Conservation (phyloP, 345 rosid genomes). For the Aquilaria yunnanensis region DNA sequence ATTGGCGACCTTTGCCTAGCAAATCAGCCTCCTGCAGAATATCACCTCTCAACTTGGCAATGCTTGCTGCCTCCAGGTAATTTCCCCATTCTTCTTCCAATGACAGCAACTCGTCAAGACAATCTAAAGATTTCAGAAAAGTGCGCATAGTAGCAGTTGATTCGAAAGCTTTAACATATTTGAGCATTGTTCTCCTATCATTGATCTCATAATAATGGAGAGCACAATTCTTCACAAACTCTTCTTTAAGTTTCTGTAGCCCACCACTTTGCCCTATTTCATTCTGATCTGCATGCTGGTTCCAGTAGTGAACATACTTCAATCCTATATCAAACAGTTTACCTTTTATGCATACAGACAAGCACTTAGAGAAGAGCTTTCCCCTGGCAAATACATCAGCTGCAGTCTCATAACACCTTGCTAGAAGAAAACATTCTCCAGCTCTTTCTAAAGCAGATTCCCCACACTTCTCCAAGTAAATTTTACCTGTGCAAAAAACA, state of each 20-base stretch:
- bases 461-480: slow-evolving; percentile 35
- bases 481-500: slow-evolving; percentile 20
- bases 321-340: slow-evolving; percentile 36
- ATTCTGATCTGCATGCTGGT: slow-evolving; percentile 12
- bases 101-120: slow-evolving; percentile 31
- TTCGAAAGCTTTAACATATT: slow-evolving; percentile 23
- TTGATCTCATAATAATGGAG: slow-evolving; percentile 19
- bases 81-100: slow-evolving; percentile 33
- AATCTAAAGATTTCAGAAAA: slow-evolving; percentile 24
- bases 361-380: slow-evolving; percentile 26
- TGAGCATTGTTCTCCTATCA: slow-evolving; percentile 30
- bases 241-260: slow-evolving; percentile 22
- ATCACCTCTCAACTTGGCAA: slow-evolving; percentile 35
- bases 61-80: slow-evolving; percentile 29
- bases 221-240: slow-evolving; percentile 35
- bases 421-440: slow-evolving; percentile 38
- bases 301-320: slow-evolving; percentile 31
- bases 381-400: slow-evolving; percentile 35
- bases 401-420: slow-evolving; percentile 23
- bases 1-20: slow-evolving; percentile 26
- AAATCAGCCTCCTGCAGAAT: slow-evolving; percentile 27
- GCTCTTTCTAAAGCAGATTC: slow-evolving; percentile 29
- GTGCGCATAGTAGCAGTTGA: slow-evolving; percentile 17
- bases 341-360: slow-evolving; percentile 28
- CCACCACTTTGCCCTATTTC: slow-evolving; percentile 9